Conservation (phyloP, 2,329 filamentous ascomycete genomes). For the Claviceps capensis region DNA sequence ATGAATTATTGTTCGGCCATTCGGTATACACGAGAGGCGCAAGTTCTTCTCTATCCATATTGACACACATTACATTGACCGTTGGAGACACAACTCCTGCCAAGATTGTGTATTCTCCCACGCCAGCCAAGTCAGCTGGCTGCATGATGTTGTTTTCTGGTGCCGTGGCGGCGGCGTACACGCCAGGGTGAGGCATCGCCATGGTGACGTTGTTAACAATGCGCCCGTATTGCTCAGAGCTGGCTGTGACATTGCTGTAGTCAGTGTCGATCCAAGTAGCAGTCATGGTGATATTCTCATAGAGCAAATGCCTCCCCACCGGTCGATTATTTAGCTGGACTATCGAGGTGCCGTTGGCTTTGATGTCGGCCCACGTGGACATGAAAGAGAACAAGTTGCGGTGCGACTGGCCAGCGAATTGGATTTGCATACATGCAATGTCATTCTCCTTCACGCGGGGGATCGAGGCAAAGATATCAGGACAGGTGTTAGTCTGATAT, state of each 20-base stretch:
- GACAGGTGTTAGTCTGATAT: constrained; percentile 43
- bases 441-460: constrained; percentile 27
- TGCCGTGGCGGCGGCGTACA: constrained; percentile 51
- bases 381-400: constrained; percentile 54
- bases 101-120: constrained; percentile 53
- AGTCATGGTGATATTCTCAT: constrained; percentile 58
- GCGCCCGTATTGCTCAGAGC: constrained; percentile 35
- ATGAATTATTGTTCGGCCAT: constrained; percentile 36
- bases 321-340: constrained; percentile 35
- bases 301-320: constrained; percentile 45
- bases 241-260: constrained; percentile 35
- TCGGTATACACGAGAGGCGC: constrained; percentile 47
- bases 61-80: constrained; percentile 61
- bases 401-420: constrained; percentile 56
- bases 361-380: constrained; percentile 37
- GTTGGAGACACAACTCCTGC: constrained; percentile 59
- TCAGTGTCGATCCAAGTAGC: constrained; percentile 54
- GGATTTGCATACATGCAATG: constrained; percentile 50
- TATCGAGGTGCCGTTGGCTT: constrained; percentile 27
- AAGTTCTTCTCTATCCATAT: constrained; percentile 46
- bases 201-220: constrained; percentile 65
- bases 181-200: constrained; percentile 59
- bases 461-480: constrained; percentile 40
- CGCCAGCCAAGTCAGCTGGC: constrained; percentile 47
- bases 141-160: constrained; percentile 54